Percentiles rank a stretch among this genome's conserved stretches.
These are phyloP conservation scores for Stephania yunnanensis DNA, from an alignment of 164 flowering plant species.

Conservation along the genomic window DNA sequence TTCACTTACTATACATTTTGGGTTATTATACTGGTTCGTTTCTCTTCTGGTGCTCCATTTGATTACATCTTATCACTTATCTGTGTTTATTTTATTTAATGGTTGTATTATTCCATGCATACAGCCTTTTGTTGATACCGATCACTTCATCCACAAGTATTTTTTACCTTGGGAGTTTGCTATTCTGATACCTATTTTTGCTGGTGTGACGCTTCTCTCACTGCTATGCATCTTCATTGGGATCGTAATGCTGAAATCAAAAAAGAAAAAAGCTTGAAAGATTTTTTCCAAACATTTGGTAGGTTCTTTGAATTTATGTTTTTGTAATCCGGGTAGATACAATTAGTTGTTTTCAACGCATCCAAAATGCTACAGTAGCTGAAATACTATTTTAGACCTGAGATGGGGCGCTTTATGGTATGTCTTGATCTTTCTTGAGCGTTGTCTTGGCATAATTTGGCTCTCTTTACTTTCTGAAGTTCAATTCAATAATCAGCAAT, in stretches of 20 bases:
- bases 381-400: neutral
- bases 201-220: slow-evolving; percentile 66
- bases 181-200: slow-evolving; percentile 73
- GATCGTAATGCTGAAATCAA: slow-evolving; percentile 77
- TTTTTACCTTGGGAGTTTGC: slow-evolving; percentile 89
- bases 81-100: neutral
- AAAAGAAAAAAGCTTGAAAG: slow-evolving; percentile 63
- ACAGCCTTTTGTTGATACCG: slow-evolving; percentile 94
- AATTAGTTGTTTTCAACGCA: too few species aligned
- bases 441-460: neutral
- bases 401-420: neutral
- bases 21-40: slow-evolving; percentile 92
- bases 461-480: neutral
- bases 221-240: slow-evolving; percentile 69
- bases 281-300: neutral
- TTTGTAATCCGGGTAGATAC: too few species aligned
- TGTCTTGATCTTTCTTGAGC: neutral
- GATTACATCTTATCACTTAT: neutral
- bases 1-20: slow-evolving; percentile 94
- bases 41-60: neutral
- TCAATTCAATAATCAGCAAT: too few species aligned
- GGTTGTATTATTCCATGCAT: neutral
- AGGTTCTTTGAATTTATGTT: neutral
- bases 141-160: slow-evolving; percentile 84
- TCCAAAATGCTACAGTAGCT: neutral